Base-by-base conservation (phyloP, 106 monocot genomes). In the Dioscorea zingiberensis region DNA sequence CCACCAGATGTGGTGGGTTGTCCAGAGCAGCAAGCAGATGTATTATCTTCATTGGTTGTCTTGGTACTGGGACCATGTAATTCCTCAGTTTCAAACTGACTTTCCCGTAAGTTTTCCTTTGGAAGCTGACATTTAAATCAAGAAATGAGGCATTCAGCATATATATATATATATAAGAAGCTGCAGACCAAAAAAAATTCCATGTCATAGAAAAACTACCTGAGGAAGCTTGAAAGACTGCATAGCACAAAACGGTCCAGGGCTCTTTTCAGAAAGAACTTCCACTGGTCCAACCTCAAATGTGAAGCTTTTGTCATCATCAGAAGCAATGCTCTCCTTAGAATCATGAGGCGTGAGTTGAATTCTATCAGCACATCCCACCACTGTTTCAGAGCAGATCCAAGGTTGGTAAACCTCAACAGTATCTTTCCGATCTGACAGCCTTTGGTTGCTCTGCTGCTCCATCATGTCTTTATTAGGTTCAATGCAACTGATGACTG, bases 261-360 rank as follows among this genome's bases (percentile, higher is more conserved):
- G 21, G 38, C 38, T 38, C 46, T 70, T 83, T 66, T 68, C 69
- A 77, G 83, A 60, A 25, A 61, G 59, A 66, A 84, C 74, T 57
- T 54, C 51, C 48, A 60, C 7, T 53, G 81, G 65, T 24, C 78
- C 75, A 71, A 89, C 97, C 67, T 80, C 78, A 71, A 85, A 89
- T 48, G 79, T 73, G 51, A 86, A 86, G 68, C 73, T 86, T 71
- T 69, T 85, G 63, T 83, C 80, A 69, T 81, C 81, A 69, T 78
- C 67, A 72, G 72, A 54, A 30, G 64, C 28, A 28, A 21, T 73
- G 28, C n/a, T 58, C 25, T 80, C 72, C 62, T 82, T 70, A 18
- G 66, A 47, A 62, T 65, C 62, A 49, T 51, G 25, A 64, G 25
- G 48, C 51, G 9, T 54, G 32, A 63, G 61, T 54, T 72, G 60